A percentile compares a stretch with the other conserved stretches of the same genome.
Conservation (phyloP, 495 filamentous ascomycete genomes). For the Aspergillus baeticus region DNA sequence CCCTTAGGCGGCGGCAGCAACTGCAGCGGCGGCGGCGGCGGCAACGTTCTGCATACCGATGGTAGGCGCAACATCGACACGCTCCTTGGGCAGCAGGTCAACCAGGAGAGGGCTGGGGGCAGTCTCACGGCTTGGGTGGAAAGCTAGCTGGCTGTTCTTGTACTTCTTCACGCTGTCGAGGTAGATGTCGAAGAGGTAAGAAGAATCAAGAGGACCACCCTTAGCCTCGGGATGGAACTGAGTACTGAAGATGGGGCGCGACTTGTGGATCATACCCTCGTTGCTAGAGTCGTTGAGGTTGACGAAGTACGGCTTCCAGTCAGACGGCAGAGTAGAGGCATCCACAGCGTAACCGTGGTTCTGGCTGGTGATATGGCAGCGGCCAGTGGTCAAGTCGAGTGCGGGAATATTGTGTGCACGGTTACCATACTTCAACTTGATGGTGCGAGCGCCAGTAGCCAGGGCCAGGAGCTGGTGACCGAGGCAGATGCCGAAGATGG, state of each 20-base stretch:
- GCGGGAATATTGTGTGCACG: slow-evolving; percentile 97
- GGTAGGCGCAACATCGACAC: slow-evolving; percentile 82
- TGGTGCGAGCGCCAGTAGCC: slow-evolving; percentile 77
- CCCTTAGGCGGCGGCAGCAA: slow-evolving; percentile 24
- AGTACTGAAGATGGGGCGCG: slow-evolving; percentile 94
- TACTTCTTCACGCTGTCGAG: slow-evolving; percentile 83
- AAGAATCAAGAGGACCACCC: slow-evolving; percentile 89
- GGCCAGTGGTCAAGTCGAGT: slow-evolving; percentile 88
- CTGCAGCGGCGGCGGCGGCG: slow-evolving; percentile 35
- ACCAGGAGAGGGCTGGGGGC: slow-evolving; percentile 81
- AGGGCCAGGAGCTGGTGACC: slow-evolving; percentile 81
- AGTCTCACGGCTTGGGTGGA: slow-evolving; percentile 68
- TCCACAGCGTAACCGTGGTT: slow-evolving; percentile 99
- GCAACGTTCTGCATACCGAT: slow-evolving; percentile 53
- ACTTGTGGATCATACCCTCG: slow-evolving; percentile 91
- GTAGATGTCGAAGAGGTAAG: slow-evolving; percentile 96
- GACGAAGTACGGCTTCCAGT: slow-evolving; percentile 97
- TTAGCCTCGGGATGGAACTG: slow-evolving; percentile 99
- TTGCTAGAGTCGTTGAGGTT: slow-evolving; percentile 96
- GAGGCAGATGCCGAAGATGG: slow-evolving; percentile 96
- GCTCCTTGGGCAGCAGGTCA: slow-evolving; percentile 88
- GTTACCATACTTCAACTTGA: slow-evolving; percentile 98
- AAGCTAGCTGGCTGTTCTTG: slow-evolving; percentile 74
- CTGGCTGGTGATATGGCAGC: slow-evolving; percentile 97
- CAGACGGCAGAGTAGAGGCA: slow-evolving; percentile 70